phyloP scores from a whole-genome alignment of 768 basidiomycete species.

The Tricholoma furcatifolium region DNA sequence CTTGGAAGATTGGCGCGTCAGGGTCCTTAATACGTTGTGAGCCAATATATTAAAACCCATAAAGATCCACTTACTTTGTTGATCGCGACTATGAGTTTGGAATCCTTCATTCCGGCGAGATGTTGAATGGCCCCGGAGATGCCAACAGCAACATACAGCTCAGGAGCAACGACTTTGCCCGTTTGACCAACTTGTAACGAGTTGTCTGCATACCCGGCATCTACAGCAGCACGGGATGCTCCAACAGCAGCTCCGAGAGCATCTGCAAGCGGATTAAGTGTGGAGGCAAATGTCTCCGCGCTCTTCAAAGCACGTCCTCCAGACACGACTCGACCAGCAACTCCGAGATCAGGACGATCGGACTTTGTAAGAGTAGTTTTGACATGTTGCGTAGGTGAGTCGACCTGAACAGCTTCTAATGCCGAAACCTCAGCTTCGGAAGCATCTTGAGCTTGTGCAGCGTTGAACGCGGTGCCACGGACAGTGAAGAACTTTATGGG shows the following conservation, averaged over 20 bases:
- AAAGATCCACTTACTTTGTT: constrained; percentile 70
- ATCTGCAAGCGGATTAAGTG: constrained; percentile 91
- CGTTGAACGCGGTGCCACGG: constrained; percentile 85
- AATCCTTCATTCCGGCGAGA: constrained; percentile 99
- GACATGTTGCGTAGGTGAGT: constrained; percentile 62
- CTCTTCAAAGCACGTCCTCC: constrained; percentile 95
- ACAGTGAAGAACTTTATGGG: constrained; percentile 94
- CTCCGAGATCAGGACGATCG: constrained; percentile 88
- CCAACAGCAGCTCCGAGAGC: constrained; percentile 93
- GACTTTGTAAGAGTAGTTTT: constrained; percentile 82
- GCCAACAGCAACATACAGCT: constrained; percentile 93
- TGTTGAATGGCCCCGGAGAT: constrained; percentile 99
- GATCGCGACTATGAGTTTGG: constrained; percentile 95
- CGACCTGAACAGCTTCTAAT: constrained; percentile 63
- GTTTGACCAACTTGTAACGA: constrained; percentile 99
- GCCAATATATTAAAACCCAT: not conserved
- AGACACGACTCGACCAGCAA: constrained; percentile 86
- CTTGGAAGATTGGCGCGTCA: constrained; percentile 98
- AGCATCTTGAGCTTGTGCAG: constrained; percentile 51
- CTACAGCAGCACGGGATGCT: constrained; percentile 97
- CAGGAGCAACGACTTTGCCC: constrained; percentile 96
- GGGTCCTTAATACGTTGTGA: constrained; percentile 59
- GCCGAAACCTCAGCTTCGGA: constrained; percentile 58
- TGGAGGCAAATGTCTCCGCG: constrained; percentile 85
- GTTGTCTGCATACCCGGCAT: constrained; percentile 98